Percentiles rank a stretch among this genome's conserved stretches.
phyloP scores from a whole-genome alignment of 768 basidiomycete species.

The Pholiota molesta region DNA sequence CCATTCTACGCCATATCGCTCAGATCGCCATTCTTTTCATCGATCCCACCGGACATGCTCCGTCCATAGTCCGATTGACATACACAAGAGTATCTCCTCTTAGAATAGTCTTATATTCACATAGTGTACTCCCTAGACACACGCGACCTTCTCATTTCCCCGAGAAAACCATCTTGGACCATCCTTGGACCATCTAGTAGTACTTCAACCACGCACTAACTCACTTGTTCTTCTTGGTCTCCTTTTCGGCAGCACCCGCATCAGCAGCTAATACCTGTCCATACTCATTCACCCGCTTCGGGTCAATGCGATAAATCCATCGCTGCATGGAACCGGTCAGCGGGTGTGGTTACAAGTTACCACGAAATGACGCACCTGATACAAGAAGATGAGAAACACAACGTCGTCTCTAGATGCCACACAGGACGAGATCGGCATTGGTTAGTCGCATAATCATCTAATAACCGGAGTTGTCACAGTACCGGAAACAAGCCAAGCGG shows the following conservation, averaged over 20 bases:
- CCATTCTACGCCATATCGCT: slow-evolving; percentile 19
- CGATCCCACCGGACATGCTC: slow-evolving; percentile 14
- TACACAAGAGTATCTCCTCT: slow-evolving; percentile 11
- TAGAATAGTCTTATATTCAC: slow-evolving; percentile 18
- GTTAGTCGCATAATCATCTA: slow-evolving; percentile 25
- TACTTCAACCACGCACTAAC: neutral
- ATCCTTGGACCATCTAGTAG: neutral
- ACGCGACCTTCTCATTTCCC: slow-evolving; percentile 26
- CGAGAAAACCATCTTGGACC: slow-evolving; percentile 18
- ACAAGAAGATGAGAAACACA: slow-evolving; percentile 90
- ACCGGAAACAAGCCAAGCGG: slow-evolving; percentile 84
- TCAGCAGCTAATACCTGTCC: slow-evolving; percentile 77
- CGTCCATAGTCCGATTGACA: slow-evolving; percentile 17
- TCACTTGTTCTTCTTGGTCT: slow-evolving; percentile 60
- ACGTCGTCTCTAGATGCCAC: slow-evolving; percentile 66
- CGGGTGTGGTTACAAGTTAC: slow-evolving; percentile 16
- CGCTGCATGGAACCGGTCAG: slow-evolving; percentile 52
- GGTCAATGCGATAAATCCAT: slow-evolving; percentile 97
- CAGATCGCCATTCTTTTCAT: slow-evolving; percentile 11
- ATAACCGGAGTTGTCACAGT: slow-evolving; percentile 27
- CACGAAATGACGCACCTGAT: slow-evolving; percentile 65
- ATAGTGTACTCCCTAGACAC: slow-evolving; percentile 14
- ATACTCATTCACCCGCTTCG: slow-evolving; percentile 94
- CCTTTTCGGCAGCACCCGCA: slow-evolving; percentile 42
- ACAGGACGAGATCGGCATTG: slow-evolving; percentile 18